phyloP scores from a whole-genome alignment of 1,284 basidiomycete species.

The Microbotryomycetes sp. region DNA sequence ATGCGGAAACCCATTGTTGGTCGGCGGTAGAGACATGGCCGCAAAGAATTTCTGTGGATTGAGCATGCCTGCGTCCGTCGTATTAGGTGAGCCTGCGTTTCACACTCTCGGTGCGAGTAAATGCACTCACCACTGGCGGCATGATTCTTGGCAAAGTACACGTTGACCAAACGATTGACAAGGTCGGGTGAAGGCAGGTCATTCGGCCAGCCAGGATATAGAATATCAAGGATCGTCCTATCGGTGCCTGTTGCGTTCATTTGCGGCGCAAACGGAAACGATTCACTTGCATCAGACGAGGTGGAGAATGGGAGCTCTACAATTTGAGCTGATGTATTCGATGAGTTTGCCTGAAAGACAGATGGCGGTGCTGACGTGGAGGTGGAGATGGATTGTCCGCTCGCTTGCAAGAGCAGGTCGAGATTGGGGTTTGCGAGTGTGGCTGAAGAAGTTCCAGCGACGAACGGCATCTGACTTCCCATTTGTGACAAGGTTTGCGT shows the following conservation, averaged over 20 bases:
- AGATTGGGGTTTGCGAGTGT: neutral
- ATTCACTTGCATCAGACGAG: neutral
- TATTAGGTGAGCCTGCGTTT: neutral
- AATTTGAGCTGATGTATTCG: neutral
- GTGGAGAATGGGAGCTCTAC: neutral
- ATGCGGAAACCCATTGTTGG: constrained; percentile 70
- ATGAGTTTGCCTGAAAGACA: neutral
- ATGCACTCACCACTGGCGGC: constrained; percentile 1
- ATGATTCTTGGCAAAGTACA: constrained; percentile 29
- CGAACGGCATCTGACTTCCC: neutral
- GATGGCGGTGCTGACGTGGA: neutral
- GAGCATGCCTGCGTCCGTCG: constrained; percentile 47
- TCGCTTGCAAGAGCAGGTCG: neutral
- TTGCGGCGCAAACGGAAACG: too few relatives aligned
- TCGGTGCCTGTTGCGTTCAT: too few relatives aligned
- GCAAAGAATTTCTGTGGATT: constrained; percentile 70
- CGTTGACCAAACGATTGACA: constrained; percentile 29
- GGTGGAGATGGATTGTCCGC: neutral
- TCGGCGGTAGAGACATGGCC: constrained; percentile 64
- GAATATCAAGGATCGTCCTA: neutral
- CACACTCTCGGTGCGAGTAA: neutral
- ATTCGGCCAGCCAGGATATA: constrained; percentile 29
- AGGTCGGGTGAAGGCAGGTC: constrained; percentile 25
- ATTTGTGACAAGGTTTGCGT: neutral
- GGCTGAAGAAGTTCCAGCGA: neutral